phyloP scores from a whole-genome alignment of 2,329 filamentous ascomycete genomes.

The Claviceps digitariae region DNA sequence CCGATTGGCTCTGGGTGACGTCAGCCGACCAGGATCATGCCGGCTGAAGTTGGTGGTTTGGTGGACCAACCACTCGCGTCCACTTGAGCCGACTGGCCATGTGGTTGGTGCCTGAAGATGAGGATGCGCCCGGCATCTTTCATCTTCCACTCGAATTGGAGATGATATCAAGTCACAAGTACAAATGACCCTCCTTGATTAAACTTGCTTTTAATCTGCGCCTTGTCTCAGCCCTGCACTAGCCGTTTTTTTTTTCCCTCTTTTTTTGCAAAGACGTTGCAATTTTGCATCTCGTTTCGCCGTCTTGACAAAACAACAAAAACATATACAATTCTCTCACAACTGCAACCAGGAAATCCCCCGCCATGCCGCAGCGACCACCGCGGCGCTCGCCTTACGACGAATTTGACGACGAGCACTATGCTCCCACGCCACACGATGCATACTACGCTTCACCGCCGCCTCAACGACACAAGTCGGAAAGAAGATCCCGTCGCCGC shows the following conservation, averaged over 20 bases:
- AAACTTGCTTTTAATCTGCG: neutral
- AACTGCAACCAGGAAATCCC: neutral
- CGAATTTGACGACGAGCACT: slow-evolving; percentile 16
- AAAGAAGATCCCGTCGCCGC: slow-evolving; percentile 9
- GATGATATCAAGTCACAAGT: no score
- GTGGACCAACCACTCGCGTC: neutral
- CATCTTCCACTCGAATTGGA: no score
- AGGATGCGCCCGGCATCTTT: neutral
- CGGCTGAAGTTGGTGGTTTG: no score
- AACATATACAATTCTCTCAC: neutral
- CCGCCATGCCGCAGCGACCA: slow-evolving; percentile 8
- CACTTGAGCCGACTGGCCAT: neutral
- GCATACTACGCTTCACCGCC: slow-evolving; percentile 3
- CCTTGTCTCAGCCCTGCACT: neutral
- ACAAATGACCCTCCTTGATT: neutral
- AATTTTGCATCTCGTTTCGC: neutral
- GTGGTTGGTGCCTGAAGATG: neutral
- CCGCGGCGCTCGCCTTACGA: slow-evolving; percentile 14
- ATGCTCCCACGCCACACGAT: slow-evolving; percentile 3
- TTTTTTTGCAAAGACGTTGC: neutral
- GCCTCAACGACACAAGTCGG: slow-evolving; percentile 13
- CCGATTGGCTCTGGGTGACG: slow-evolving; percentile 8
- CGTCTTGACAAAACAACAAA: neutral
- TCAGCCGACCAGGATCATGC: slow-evolving; percentile 5
- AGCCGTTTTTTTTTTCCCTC: neutral